phyloP scores from a whole-genome alignment of 805 yeast species.

The Wickerhamomyces bisporus region DNA sequence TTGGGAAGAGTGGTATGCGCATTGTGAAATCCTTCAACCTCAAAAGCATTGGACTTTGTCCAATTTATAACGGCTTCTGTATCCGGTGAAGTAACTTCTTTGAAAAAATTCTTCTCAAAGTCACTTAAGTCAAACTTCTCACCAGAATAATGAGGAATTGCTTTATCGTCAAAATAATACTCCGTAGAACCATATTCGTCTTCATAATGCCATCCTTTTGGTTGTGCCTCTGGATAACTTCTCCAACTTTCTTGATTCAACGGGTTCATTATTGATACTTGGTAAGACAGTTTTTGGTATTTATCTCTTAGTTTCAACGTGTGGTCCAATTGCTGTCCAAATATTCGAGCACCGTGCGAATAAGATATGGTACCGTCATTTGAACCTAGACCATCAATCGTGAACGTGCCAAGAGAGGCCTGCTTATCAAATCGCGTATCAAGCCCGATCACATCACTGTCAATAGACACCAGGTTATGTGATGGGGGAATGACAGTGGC shows the following conservation, averaged over 20 bases:
- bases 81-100: constrained; percentile 2
- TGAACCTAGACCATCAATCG: no score
- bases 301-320: constrained; percentile 53
- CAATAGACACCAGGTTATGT: constrained; percentile 13
- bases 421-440: constrained; percentile 21
- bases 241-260: constrained; percentile 61
- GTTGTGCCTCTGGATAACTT: constrained; percentile 75
- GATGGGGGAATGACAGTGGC: constrained; percentile 10
- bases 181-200: constrained; percentile 23
- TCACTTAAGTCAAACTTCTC: constrained; percentile 29
- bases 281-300: constrained; percentile 60
- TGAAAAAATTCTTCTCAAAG: constrained; percentile 17
- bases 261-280: constrained; percentile 66
- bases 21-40: constrained; percentile 21
- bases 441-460: constrained; percentile 20
- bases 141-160: constrained; percentile 30
- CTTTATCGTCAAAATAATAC: constrained; percentile 20
- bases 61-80: neutral
- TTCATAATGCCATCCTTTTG: constrained; percentile 37
- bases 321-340: constrained; percentile 12
- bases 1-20: constrained; percentile 20
- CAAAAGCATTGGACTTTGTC: constrained; percentile 18
- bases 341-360: constrained; percentile 7
- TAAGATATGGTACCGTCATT: constrained; percentile 7
- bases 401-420: constrained; percentile 17